These are phyloP conservation scores for Chaetomium olivaceum DNA, from an alignment of 2,329 filamentous ascomycete genomes.

Conservation along the genomic window DNA sequence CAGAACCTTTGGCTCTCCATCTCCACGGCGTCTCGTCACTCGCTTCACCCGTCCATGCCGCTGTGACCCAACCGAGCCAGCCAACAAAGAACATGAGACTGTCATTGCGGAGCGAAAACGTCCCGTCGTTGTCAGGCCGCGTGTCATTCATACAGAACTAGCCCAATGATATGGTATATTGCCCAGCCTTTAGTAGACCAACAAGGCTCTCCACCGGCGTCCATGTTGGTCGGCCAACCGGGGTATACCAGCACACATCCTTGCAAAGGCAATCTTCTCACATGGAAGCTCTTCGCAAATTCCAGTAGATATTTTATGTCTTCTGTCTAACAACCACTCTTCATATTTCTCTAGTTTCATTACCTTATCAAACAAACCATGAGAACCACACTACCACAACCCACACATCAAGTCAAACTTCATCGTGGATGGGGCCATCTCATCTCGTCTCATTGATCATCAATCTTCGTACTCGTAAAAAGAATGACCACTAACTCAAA, in stretches of 20 bases:
- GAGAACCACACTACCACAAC: no score
- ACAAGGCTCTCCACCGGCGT: no score
- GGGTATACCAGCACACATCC: no score
- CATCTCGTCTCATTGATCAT: conserved; percentile 18
- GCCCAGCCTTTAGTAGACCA: no score
- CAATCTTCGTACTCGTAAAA: conserved; percentile 15
- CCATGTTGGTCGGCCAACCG: no score
- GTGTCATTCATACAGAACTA: no score
- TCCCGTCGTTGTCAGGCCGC: no score
- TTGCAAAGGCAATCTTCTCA: no score
- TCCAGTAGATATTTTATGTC: neutral
- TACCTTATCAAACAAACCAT: neutral
- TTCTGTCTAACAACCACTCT: neutral
- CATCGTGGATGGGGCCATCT: neutral
- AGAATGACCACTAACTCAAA: neutral
- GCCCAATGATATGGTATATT: no score
- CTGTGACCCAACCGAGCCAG: no score
- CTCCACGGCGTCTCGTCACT: neutral
- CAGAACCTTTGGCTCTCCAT: neutral
- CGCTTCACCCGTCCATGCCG: no score
- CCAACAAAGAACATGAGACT: neutral
- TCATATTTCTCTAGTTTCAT: neutral
- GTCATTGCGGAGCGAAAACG: neutral
- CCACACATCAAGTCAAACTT: neutral
- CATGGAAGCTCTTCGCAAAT: neutral